phyloP scores from a whole-genome alignment of 305 asterid genomes.

The Fraxinus sp. region DNA sequence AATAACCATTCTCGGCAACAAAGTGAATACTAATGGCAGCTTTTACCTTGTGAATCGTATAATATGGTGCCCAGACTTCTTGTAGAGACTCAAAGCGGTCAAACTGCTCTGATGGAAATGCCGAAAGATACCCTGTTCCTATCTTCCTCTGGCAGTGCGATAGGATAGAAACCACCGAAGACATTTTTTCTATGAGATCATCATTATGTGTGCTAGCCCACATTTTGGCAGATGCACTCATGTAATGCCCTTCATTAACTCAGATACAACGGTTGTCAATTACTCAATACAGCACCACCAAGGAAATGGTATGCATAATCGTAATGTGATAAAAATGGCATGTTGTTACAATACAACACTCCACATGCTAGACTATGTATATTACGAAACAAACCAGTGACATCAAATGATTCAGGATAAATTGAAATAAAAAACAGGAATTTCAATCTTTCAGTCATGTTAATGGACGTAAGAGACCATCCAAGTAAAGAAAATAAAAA shows the following conservation, averaged over 20 bases:
- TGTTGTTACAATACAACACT: background rate
- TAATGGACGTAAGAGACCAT: background rate
- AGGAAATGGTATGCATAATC: background rate
- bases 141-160: slow-evolving; percentile 64
- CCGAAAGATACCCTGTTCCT: slow-evolving; percentile 88
- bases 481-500: background rate
- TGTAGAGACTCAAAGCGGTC: slow-evolving; percentile 72
- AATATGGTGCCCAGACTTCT: slow-evolving; percentile 93
- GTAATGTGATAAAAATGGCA: background rate
- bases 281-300: background rate
- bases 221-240: slow-evolving; percentile 91
- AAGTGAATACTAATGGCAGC: background rate
- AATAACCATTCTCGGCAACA: slow-evolving; percentile 9
- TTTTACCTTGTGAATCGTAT: slow-evolving; percentile 89
- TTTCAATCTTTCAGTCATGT: slow-evolving; percentile 11
- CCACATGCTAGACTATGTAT: background rate
- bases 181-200: slow-evolving; percentile 57
- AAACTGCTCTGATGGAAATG: slow-evolving; percentile 76
- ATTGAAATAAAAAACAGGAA: background rate
- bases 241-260: slow-evolving; percentile 67
- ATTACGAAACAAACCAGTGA: background rate
- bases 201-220: slow-evolving; percentile 86
- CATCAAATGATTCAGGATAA: background rate
- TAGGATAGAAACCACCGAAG: slow-evolving; percentile 55
- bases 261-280: slow-evolving; percentile 14